phyloP scores from a whole-genome alignment of 2,329 filamentous ascomycete species.

The Aspergillus sp. region DNA sequence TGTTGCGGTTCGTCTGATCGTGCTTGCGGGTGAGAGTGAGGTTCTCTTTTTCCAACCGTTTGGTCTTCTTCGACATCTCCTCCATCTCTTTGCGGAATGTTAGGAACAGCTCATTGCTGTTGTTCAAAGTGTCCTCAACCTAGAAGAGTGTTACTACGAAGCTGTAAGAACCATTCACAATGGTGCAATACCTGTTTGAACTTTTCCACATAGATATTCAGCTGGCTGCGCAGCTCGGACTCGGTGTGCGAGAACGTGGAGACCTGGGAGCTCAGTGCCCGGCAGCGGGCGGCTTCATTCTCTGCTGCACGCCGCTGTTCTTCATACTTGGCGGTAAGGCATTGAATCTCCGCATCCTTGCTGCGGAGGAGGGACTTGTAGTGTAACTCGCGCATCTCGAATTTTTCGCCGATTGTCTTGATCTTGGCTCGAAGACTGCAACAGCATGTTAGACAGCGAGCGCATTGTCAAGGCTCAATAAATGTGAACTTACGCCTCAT shows the following conservation, averaged over 20 bases:
- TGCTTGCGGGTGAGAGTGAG: constrained; percentile 88
- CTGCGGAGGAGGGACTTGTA: constrained; percentile 90
- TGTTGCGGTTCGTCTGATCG: constrained; percentile 90
- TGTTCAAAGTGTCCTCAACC: constrained; percentile 98
- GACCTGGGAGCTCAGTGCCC: constrained; percentile 87
- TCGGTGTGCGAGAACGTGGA: constrained; percentile 96
- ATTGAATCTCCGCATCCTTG: constrained; percentile 95
- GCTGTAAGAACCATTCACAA: constrained; percentile 24
- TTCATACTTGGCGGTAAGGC: constrained; percentile 85
- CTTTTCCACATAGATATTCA: constrained; percentile 98
- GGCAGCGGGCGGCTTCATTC: constrained; percentile 75
- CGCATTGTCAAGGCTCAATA: constrained; percentile 6
- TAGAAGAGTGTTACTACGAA: constrained; percentile 59
- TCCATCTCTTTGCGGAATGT: constrained; percentile 99
- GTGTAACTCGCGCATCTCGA: constrained; percentile 91
- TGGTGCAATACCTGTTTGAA: constrained; percentile 86
- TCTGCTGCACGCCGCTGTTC: constrained; percentile 89
- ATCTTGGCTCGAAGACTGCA: constrained; percentile 69
- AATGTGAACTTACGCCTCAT: constrained; percentile 73
- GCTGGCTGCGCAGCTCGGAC: constrained; percentile 86
- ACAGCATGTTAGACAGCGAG: constrained; percentile 21
- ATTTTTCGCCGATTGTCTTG: constrained; percentile 95
- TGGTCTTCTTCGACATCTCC: constrained; percentile 99
- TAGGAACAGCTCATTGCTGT: constrained; percentile 95
- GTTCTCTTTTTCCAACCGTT: constrained; percentile 95